These are phyloP conservation scores for Chlorella variabilis DNA, from an alignment of 163 green algal genomes.

Conservation along the genomic window DNA sequence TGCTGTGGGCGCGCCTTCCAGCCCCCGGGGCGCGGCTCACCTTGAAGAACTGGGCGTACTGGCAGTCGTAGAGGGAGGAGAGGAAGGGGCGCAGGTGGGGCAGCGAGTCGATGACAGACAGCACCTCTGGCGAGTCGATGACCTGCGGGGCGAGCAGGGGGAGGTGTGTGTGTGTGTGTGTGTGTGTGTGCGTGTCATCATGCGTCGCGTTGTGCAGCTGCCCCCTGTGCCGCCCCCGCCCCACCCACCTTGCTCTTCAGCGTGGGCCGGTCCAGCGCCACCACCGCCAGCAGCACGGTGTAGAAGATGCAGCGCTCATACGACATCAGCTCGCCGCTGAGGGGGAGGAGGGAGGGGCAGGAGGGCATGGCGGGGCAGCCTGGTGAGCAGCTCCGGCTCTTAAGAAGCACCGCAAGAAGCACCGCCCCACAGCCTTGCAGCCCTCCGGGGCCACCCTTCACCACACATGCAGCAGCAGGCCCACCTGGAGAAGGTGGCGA, in stretches of 20 bases:
- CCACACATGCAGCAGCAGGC: slow-evolving; percentile 2
- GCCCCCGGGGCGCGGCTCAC: no score
- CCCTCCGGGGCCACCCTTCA: no score
- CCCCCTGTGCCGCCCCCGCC: no score
- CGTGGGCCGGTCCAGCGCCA: slow-evolving; percentile 73
- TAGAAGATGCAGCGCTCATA: slow-evolving; percentile 94
- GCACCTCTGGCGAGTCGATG: slow-evolving; percentile 96
- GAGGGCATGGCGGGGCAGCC: background rate
- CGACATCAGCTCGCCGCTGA: slow-evolving; percentile 90
- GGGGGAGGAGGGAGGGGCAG: background rate
- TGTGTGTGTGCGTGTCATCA: no score
- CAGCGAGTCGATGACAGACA: slow-evolving; percentile 90
- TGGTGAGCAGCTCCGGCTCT: no score
- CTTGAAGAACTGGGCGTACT: slow-evolving; percentile 93
- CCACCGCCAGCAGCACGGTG: slow-evolving; percentile 82
- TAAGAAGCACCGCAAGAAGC: no score
- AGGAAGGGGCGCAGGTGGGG: slow-evolving; percentile 85
- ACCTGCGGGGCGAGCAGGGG: slow-evolving; percentile 59
- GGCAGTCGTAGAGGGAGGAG: slow-evolving; percentile 90
- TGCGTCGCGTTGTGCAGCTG: no score
- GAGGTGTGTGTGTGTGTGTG: background rate
- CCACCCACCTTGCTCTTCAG: slow-evolving; percentile 79
- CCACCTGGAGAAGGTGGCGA: slow-evolving; percentile 96
- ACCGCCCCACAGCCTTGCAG: no score
- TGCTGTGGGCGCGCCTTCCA: no score